Conservation (phyloP, 306 rosid genomes). For the Macrotyloma uniflorum region DNA sequence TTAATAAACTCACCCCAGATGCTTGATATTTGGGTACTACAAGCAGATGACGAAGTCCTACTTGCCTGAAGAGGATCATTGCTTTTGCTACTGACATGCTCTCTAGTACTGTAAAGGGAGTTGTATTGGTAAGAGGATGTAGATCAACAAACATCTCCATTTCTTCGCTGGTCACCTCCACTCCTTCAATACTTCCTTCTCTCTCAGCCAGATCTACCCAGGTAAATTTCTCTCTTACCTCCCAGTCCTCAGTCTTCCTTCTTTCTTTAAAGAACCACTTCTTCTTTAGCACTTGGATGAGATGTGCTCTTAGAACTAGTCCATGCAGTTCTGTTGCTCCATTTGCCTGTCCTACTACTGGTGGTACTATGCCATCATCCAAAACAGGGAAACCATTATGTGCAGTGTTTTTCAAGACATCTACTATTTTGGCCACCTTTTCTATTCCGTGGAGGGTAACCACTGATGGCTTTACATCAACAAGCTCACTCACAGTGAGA, state of each 20-base stretch:
- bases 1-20: slow-evolving; percentile 67
- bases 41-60: slow-evolving; percentile 89
- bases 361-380: slow-evolving; percentile 58
- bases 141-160: slow-evolving; percentile 89
- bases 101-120: slow-evolving; percentile 78
- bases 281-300: slow-evolving; percentile 71
- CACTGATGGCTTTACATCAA: slow-evolving; percentile 76
- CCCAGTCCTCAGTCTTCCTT: slow-evolving; percentile 85
- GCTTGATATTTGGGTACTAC: slow-evolving; percentile 78
- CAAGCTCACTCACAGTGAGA: slow-evolving; percentile 80
- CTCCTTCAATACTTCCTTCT: slow-evolving; percentile 72
- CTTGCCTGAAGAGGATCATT: slow-evolving; percentile 82
- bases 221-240: slow-evolving; percentile 83
- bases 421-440: slow-evolving; percentile 74
- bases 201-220: slow-evolving; percentile 83
- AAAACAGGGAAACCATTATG: slow-evolving; percentile 87
- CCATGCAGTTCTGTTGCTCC: slow-evolving; percentile 78
- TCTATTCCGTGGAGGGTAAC: slow-evolving; percentile 70
- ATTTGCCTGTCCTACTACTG: slow-evolving; percentile 47
- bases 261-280: slow-evolving; percentile 79
- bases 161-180: slow-evolving; percentile 68
- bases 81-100: slow-evolving; percentile 86
- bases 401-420: slow-evolving; percentile 75
- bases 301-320: slow-evolving; percentile 80
- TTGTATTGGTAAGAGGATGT: slow-evolving; percentile 87